Evolutionary conservation across 345 rosid species (phyloP), one percentile per base, ranked within the genome.

Genomic region (Eucalyptus curtisii): DNA sequence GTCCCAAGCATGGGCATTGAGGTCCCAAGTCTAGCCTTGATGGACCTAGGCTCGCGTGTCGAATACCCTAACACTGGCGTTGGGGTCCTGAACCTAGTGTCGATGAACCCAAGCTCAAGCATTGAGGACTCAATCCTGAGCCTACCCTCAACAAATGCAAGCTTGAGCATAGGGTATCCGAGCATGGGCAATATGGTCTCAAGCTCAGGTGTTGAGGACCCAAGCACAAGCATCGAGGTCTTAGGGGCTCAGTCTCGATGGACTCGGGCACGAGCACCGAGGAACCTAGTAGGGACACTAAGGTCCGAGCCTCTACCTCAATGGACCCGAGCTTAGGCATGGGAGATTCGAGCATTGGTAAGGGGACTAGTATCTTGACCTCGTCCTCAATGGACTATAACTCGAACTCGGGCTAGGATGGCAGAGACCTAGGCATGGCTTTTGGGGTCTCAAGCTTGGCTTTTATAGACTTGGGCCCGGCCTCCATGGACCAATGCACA

Each of bases 241-340:
- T 55, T 24, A 49, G 50, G 12, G 5, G 30, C 61, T 24, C 1
- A 8, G 0, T 55, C 61, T 55, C 13, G 5, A 55, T 55, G 61
- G 61, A 55, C 27, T 5, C 1, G 11, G 5, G 30, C 27, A 2
- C 0, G 30, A 24, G 13, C 27, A 24, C 30, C 13, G 1, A 9
- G 27, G 61, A 22, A 22, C 12, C 27, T 4, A 24, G 5, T 24
- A 9, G 12, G 61, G 12, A 10, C 27, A 55, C 11, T 22, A 13
- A 4, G 13, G 30, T 57, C n/a, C 6, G 0, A 25, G n/a, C 64
- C n/a, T 25, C 13, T 10, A 11, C 64, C 64, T 57, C 64, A 2
- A 24, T 57, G 64, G 64, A 57, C 64, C 30, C 1, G 3, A 24
- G 64, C n/a, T 57, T 4, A 9, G 30, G 64, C 7, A 0, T 11